Evolutionary conservation across 192 early-diverging fungal species (phyloP).

Genomic region (Backusella circina): DNA sequence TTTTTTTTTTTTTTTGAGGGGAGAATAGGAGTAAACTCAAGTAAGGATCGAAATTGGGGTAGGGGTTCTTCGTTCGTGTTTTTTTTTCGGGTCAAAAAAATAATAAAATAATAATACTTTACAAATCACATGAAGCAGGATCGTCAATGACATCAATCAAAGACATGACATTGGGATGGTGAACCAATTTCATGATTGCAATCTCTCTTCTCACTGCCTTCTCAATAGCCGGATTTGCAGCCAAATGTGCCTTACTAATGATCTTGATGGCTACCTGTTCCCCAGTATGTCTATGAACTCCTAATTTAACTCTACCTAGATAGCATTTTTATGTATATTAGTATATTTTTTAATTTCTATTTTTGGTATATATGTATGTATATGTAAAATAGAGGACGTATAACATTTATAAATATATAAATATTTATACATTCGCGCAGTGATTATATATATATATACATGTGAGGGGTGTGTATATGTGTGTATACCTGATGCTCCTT

Average conservation of each 20-base stretch:
- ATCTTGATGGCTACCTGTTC: conserved; percentile 54
- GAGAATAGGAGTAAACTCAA: neutral
- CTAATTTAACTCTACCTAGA: conserved; percentile 49
- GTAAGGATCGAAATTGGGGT: neutral
- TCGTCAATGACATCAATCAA: conserved; percentile 45
- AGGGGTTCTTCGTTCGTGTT: neutral
- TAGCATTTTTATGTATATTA: neutral
- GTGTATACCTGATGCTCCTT: conserved; percentile 48
- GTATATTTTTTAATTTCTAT: neutral
- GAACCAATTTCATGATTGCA: conserved; percentile 50
- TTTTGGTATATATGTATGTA: neutral
- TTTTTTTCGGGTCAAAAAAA: neutral
- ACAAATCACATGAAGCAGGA: conserved; percentile 26
- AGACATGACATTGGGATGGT: conserved; percentile 49
- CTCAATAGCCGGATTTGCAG: conserved; percentile 44
- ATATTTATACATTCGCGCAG: no score
- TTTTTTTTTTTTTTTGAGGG: neutral
- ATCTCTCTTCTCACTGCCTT: conserved; percentile 51
- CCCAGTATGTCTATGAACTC: conserved; percentile 40
- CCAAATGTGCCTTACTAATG: conserved; percentile 46
- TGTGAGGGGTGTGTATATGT: neutral
- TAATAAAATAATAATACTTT: conserved; percentile 4
- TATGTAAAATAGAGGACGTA: neutral
- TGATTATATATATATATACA: neutral
- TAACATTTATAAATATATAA: no score